Percentiles rank a stretch among this genome's conserved stretches.
Conservation (phyloP, 2,329 filamentous ascomycete species). For the Alternaria infectoria region DNA sequence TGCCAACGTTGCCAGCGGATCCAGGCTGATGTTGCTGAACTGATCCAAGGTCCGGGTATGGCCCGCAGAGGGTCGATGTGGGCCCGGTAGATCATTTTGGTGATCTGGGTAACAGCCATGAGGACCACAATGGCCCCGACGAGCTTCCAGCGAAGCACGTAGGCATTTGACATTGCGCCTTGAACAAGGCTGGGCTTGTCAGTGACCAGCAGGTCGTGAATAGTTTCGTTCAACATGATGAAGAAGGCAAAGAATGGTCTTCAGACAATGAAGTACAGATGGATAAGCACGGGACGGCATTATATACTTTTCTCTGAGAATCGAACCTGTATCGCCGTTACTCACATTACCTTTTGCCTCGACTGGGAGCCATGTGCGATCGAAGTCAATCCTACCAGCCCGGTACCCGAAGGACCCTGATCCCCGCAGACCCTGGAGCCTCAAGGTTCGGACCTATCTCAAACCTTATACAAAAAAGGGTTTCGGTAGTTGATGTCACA, state of each 20-base stretch:
- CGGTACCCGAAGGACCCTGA: neutral
- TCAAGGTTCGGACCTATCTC: neutral
- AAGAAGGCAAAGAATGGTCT: neutral
- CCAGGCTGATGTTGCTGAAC: slow-evolving; percentile 21
- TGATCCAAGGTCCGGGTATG: slow-evolving; percentile 26
- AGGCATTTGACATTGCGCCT: neutral
- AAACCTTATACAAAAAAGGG: neutral
- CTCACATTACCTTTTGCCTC: neutral
- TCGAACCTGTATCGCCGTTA: neutral
- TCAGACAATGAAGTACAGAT: neutral
- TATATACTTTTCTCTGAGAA: neutral
- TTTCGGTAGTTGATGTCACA: neutral
- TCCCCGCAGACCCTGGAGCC: neutral
- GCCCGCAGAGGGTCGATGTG: slow-evolving; percentile 19
- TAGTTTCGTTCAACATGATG: neutral
- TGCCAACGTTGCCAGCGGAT: slow-evolving; percentile 31
- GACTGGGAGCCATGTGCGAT: neutral
- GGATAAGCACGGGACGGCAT: neutral
- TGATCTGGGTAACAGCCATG: neutral
- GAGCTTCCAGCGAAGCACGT: neutral
- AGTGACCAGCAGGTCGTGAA: neutral
- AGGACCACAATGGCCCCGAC: neutral
- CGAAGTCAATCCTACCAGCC: neutral
- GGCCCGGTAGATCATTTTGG: slow-evolving; percentile 17
- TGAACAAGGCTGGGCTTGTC: neutral